Percentiles rank a stretch among this genome's conserved stretches.
Evolutionary conservation across 305 asterid species (phyloP).

Genomic region (Fraxinus latifolia): DNA sequence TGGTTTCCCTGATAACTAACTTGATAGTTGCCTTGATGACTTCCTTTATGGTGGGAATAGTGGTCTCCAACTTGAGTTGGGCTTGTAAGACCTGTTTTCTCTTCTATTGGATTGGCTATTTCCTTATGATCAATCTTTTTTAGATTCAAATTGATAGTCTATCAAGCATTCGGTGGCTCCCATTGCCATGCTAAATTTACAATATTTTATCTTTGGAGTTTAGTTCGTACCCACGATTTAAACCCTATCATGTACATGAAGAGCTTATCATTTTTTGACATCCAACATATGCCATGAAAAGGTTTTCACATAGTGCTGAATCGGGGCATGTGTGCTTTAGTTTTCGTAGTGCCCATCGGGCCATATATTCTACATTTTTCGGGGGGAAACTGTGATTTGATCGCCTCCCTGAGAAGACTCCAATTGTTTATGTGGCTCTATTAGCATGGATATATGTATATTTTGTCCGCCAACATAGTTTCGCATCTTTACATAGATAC

Average conservation of each 20-base stretch:
- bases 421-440: not conserved
- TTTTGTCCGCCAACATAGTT: not conserved
- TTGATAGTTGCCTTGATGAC: not conserved
- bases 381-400: not conserved
- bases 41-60: not conserved
- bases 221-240: not conserved
- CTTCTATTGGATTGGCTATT: not conserved
- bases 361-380: not conserved
- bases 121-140: not conserved
- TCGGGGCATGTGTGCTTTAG: not conserved
- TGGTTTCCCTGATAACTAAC: not conserved
- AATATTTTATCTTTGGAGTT: not conserved
- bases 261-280: not conserved
- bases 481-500: not conserved
- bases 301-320: not conserved
- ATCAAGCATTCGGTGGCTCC: not conserved
- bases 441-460: not conserved
- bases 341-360: not conserved
- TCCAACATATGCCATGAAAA: not conserved
- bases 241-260: not conserved
- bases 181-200: not conserved
- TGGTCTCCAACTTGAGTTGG: not conserved
- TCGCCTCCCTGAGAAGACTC: not conserved
- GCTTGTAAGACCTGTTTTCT: not conserved
- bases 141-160: not conserved